Percentiles rank a stretch among this genome's conserved stretches.
phyloP scores from a whole-genome alignment of 225 moss, liverwort and hornwort genomes.

The Antitrichia curtipendula region DNA sequence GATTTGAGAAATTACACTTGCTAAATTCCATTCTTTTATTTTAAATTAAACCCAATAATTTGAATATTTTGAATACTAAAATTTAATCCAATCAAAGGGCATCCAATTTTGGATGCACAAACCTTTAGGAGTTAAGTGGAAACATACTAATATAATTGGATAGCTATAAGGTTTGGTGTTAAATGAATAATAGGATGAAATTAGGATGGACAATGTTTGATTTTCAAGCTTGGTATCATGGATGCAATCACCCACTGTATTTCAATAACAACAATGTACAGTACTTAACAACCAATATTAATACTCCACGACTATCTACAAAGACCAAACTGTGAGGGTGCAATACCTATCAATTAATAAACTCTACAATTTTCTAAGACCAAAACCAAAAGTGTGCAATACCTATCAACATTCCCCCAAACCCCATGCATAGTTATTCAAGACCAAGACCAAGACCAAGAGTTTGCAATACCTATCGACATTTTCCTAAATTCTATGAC shows the following conservation, averaged over 20 bases:
- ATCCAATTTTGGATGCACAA: neutral
- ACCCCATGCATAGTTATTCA: neutral
- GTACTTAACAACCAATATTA: neutral
- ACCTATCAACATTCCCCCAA: neutral
- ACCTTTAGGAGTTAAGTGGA: accelerated
- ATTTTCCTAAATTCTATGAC: too few species aligned
- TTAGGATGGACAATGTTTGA: neutral
- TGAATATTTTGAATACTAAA: neutral
- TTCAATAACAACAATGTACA: neutral
- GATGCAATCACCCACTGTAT: neutral
- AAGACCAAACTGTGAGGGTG: neutral
- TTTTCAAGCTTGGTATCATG: too few species aligned
- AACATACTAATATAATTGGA: too few species aligned
- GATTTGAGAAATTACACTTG: neutral
- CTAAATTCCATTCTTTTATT: too few species aligned
- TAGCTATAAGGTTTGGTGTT: accelerated
- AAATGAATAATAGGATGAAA: neutral
- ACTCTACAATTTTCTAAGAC: neutral
- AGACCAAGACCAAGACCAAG: accelerated
- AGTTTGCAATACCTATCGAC: neutral
- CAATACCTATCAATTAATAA: neutral
- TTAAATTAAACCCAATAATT: neutral
- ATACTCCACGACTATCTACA: accelerated
- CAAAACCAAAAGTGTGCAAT: accelerated
- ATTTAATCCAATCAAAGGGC: neutral